Base-by-base conservation (phyloP, 202 grass and related monocot species). In the Alloteropsis angusta region DNA sequence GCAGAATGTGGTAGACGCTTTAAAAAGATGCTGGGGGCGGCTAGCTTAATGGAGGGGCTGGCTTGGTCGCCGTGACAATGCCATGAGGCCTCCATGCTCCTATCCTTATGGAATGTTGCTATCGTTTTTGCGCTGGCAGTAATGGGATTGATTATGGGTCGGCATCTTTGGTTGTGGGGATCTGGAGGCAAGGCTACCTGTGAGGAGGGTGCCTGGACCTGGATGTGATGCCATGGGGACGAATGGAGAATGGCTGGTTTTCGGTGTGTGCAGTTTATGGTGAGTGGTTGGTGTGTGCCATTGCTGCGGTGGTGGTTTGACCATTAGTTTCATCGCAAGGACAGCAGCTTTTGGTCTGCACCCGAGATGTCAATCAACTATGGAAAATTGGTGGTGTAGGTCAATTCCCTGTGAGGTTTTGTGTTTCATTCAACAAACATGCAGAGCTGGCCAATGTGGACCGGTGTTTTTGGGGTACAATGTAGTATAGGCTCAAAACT, bases 1-100 rank as follows among this genome's bases (percentile, higher is more conserved):
- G 55, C 74, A 49, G 85, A 70, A 85, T 67, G 85, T 55, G 61
- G 78, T 63, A 54, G 82, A 69, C 14, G 6, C 28, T 48, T 90
- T 26, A 23, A 30, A 70, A 89, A 89, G 87, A 63, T 44, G 32
- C 13, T 32, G 75, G 69, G 26, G 71, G 48, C 74, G 22, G 88
- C 22, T 73, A 89, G 82, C 87, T 48, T 35, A 65, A 85, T 71
- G 64, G 57, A 55, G 45, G 23, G 55, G 4, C 14, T 72, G 76
- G 48, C 48, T 65, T 61, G 76, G 68, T 60, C 11, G 56, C 9
- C 47, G 74, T 77, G 41, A 36, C 16, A 35, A 62, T n/a, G 55
- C 62, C 76, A 70, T 76, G 34, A 79, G 6, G n/a, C 18, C 3
- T 69, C 80, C 39, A 37, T 53, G 28, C 66, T 64, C 8, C 26